Percentiles rank a stretch among this genome's conserved stretches.
phyloP scores from a whole-genome alignment of 163 green algal genomes.

The Chlorella variabilis region DNA sequence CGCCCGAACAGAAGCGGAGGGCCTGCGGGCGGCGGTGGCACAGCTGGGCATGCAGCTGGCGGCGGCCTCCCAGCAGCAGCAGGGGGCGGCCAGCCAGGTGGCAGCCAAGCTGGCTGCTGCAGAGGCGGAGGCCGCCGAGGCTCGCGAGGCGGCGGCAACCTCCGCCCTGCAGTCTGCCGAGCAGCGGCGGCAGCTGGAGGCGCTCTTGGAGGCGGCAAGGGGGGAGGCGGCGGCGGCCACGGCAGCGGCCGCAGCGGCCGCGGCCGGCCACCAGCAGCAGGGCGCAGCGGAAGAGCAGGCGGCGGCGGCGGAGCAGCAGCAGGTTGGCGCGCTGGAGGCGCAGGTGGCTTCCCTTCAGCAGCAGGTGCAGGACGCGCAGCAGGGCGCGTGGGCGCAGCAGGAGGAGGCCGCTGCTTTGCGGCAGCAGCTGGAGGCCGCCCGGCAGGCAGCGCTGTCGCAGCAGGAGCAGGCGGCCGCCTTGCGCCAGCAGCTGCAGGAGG shows the following conservation, averaged over 20 bases:
- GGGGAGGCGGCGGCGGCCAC: not conserved
- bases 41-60: slow-evolving; percentile 24
- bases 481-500: not conserved
- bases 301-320: not conserved
- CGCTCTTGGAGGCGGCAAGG: not conserved
- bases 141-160: not conserved
- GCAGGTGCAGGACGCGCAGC: not conserved
- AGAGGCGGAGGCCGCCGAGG: not conserved
- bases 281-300: not conserved
- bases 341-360: not conserved
- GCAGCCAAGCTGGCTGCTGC: not conserved
- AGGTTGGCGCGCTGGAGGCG: not conserved
- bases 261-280: not conserved
- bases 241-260: not conserved
- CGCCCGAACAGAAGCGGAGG: slow-evolving; percentile 3
- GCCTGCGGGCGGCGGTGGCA: not conserved
- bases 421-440: not conserved
- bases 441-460: not conserved
- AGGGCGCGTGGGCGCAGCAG: not conserved
- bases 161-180: slow-evolving; percentile 3
- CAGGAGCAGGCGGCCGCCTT: not conserved
- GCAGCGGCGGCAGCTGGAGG: slow-evolving; percentile 14
- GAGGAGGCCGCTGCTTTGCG: not conserved
- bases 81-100: not conserved
- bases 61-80: slow-evolving; percentile 12